Base-by-base conservation (phyloP, 331 rosid species). In the Malus hybrid region DNA sequence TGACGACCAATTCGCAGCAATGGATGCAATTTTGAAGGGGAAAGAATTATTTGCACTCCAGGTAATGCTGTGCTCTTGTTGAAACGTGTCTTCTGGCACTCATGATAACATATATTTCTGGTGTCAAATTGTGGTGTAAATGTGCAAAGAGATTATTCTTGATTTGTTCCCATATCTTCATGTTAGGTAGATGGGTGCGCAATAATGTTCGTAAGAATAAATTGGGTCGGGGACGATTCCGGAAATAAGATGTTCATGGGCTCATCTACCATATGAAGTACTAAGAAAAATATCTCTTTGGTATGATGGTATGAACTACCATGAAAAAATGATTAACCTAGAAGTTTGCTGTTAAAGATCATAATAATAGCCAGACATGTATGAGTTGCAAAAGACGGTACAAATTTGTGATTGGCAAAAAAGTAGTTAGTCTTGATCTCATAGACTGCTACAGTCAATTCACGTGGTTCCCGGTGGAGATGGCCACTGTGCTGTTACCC, bases 1-100 rank as follows among this genome's bases (percentile, higher is more conserved):
- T 86, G 97, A 88, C 63, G 97, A 92, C 75, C 94, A 90, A 72
- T 88, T 86, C 56, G 82, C 90, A 73, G 97, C 91, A 79, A 92
- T 92, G 98, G 89, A 84, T 79, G 88, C 93, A 42, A 92, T 92
- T 86, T 81, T 95, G 68, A 88, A 90, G 62, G 91, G 91, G 74
- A 95, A 95, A 84, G 94, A 92, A 82, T 79, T 85, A 68, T 92
- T 95, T 85, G 85, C 97, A n/a, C 90, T 70, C 55, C 88, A 83
- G 97, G 98, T 95, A 85, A 74, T 82, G 68, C 63, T 48, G 74
- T 80, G 77, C 77, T 77, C 77, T 77, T 70, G 70, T 85, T 65
- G 80, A 80, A 78, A 42, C 24, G 20, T 76, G 56, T 75, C 55
- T 62, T 73, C 66, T 79, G 22, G 20, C 61, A 44, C 63, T 48